A percentile compares a stretch with the other conserved stretches of the same genome.
These are phyloP conservation scores for Aspergillus pseudoglaucus DNA, from an alignment of 2,329 filamentous ascomycete genomes.

Conservation along the genomic window DNA sequence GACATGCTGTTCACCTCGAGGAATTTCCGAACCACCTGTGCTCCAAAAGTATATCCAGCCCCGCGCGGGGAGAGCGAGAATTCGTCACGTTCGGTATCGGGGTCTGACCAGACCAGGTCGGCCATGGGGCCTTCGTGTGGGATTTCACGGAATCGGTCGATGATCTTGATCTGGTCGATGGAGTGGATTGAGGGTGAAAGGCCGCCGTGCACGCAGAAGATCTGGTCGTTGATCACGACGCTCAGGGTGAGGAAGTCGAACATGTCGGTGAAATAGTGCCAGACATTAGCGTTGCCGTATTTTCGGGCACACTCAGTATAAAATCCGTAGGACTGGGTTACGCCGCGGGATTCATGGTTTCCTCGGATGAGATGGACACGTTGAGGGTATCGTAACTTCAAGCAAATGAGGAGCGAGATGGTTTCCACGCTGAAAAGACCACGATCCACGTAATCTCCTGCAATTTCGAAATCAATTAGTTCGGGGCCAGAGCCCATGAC, in stretches of 20 bases:
- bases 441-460: conserved; percentile 95
- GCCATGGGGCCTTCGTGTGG: conserved; percentile 99
- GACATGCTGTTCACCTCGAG: conserved; percentile 95
- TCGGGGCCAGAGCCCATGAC: background rate
- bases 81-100: conserved; percentile 93
- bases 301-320: conserved; percentile 98
- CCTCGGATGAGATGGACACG: conserved; percentile 94
- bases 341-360: conserved; percentile 95
- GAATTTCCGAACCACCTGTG: conserved; percentile 97
- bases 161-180: conserved; percentile 99
- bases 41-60: conserved; percentile 94
- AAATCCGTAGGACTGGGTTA: conserved; percentile 98
- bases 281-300: conserved; percentile 97
- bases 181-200: conserved; percentile 89
- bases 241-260: conserved; percentile 96
- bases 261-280: conserved; percentile 99
- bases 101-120: conserved; percentile 98
- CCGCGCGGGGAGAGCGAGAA: conserved; percentile 90
- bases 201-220: conserved; percentile 96
- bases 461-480: background rate
- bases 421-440: conserved; percentile 99
- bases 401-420: conserved; percentile 92
- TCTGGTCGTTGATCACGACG: conserved; percentile 97
- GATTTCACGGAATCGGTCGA: conserved; percentile 96
- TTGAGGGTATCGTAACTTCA: conserved; percentile 93